These are phyloP conservation scores for Flaveria trinervia DNA, from an alignment of 129 eudicot species.

Conservation along the genomic window DNA sequence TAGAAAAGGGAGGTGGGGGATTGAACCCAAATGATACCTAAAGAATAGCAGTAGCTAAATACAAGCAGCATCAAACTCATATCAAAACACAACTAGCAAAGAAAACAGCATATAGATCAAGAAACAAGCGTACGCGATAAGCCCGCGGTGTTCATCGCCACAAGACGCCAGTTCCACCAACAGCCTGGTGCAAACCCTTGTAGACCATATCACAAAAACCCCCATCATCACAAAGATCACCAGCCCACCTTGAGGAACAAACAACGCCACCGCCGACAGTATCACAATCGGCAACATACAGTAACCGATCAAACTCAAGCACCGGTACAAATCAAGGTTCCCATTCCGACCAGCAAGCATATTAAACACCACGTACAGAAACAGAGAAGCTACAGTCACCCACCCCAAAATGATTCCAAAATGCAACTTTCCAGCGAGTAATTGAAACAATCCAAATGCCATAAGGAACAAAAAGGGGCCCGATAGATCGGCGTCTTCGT, in stretches of 20 bases:
- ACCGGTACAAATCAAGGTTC: constrained; percentile 69
- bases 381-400: constrained; percentile 74
- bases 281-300: constrained; percentile 79
- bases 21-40: background rate
- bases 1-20: too few species aligned
- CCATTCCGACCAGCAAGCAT: constrained; percentile 87
- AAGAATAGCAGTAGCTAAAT: background rate
- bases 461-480: constrained; percentile 75
- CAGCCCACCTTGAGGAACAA: constrained; percentile 72
- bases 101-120: constrained; percentile 80
- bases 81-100: constrained; percentile 68
- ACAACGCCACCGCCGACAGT: constrained; percentile 59
- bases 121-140: constrained; percentile 78
- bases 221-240: constrained; percentile 57
- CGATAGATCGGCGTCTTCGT: constrained; percentile 79
- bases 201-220: constrained; percentile 68
- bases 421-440: constrained; percentile 80
- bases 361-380: constrained; percentile 68
- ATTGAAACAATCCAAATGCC: constrained; percentile 82
- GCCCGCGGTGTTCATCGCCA: constrained; percentile 75
- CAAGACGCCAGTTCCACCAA: constrained; percentile 72
- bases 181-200: constrained; percentile 71
- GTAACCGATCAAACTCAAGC: constrained; percentile 81
- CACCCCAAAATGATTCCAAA: constrained; percentile 84
- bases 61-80: background rate